Percentiles rank a stretch among this genome's conserved stretches.
Conservation (phyloP, 1,139 yeast species). For the Diutina catenulata region DNA sequence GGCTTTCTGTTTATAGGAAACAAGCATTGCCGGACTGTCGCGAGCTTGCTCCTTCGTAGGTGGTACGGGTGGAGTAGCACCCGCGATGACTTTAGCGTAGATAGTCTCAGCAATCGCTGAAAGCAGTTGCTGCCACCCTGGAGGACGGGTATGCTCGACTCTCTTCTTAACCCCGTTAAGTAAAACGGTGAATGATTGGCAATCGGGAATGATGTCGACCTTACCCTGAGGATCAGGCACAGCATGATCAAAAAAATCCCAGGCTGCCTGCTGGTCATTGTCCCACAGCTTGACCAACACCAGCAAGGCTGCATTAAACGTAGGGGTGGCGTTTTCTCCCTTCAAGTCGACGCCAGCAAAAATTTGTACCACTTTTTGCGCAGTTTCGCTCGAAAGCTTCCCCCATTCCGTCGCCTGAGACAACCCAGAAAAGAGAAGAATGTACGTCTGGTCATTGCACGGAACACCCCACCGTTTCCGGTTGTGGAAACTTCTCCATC, state of each 20-base stretch:
- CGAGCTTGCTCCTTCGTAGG: conserved; percentile 19
- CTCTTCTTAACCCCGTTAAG: conserved; percentile 24
- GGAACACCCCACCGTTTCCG: conserved; percentile 52
- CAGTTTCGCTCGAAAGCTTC: conserved; percentile 13
- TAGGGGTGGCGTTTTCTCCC: conserved; percentile 8
- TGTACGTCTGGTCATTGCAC: conserved; percentile 40
- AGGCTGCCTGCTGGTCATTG: conserved; percentile 23
- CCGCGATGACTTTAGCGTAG: conserved; percentile 16
- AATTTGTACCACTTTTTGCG: conserved; percentile 15
- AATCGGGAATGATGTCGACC: conserved; percentile 17
- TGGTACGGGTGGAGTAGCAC: conserved; percentile 24
- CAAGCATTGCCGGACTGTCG: conserved; percentile 13
- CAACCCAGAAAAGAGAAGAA: conserved; percentile 47
- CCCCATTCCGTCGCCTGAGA: conserved; percentile 32
- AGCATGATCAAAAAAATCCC: conserved; percentile 25
- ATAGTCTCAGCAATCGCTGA: conserved; percentile 19
- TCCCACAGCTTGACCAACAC: conserved; percentile 23
- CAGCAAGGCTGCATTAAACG: conserved; percentile 29
- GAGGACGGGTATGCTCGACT: conserved; percentile 19
- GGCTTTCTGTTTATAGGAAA: conserved; percentile 12
- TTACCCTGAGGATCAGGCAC: conserved; percentile 6
- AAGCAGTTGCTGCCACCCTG: too few species aligned
- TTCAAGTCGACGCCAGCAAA: conserved; percentile 13
- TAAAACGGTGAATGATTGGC: conserved; percentile 29
- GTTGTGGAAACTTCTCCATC: conserved; percentile 37